Evolutionary conservation across 2,329 filamentous ascomycete genomes (phyloP), one percentile per base, ranked within the genome.

Genomic region (Metarhizium robertsii): DNA sequence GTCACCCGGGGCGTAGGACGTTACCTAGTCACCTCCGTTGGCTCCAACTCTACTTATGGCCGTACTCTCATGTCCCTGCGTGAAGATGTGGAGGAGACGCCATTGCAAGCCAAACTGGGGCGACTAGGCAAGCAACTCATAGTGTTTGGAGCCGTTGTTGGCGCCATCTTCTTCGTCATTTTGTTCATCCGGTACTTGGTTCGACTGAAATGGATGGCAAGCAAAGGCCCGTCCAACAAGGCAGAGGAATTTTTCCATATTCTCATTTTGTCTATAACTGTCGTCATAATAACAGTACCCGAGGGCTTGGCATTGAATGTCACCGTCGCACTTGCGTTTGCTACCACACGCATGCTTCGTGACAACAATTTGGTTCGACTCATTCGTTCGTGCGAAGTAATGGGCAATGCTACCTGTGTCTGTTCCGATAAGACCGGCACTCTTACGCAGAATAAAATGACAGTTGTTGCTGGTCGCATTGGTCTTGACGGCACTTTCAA

Each of bases 31-130:
- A 90, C 87, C 1, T 81, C 87, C 4, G 84, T 86, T 18, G 88
- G 88, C 59, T 77, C 86, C 40, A 80, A 92, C 67, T 89, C 87
- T 0, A 87, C 81, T 36, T 85, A 88, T 63, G 88, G 88, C 55
- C 88, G 88, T 64, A 90, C 85, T 2, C 80, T 92, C 73, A 86
- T 92, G 80, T 88, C 87, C 42, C 73, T 92, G 11, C 83, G 87
- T 58, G 86, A 89, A 61, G 86, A 90, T 58, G 83, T 85, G 55
- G 85, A 92, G 65, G 86, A 88, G 29, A 92, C 88, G 1, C 89
- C 88, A 3, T 58, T 92, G 7, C 89, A 92, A 67, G 84, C 80
- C 2, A 92, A 91, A 69, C 75, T 92, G 57, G 90, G 91, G 61
- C 77, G 84, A 4, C 75, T 92, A 18, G 89, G 88, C 6, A 88